Evolutionary conservation across 768 basidiomycete species (phyloP), one percentile per base, ranked within the genome.

Genomic region (Pleurotus tuoliensis): DNA sequence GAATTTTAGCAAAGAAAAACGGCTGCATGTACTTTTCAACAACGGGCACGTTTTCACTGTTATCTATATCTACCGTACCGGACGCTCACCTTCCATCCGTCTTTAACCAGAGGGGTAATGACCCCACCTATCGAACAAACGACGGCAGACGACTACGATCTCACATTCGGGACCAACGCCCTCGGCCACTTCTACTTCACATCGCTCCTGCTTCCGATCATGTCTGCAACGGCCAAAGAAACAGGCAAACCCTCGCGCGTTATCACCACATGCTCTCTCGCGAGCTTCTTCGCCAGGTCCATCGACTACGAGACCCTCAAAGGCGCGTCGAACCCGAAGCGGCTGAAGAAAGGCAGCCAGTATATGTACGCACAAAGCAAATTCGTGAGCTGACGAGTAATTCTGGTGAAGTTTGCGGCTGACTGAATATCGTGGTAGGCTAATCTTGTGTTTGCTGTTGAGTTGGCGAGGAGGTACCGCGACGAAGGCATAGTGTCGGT

Each of bases 161-260:
- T 80, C n/a, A 77, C 80, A 52, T 86, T 83, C 54, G 83, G 80
- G 11, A 80, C 77, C 2, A 84, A 84, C 59, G 79, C 81, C 25
- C 59, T 83, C 6, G 82, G 81, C 76, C 81, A 77, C 64, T 76
- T 70, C 59, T 72, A 76, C 60, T 72, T 84, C 60, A 82, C 81
- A 2, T 70, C 72, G 45, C 71, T 79, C 13, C 75, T 86, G 43
- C 69, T 84, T 22, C 81, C 82, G 4, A 70, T 70, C 3, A 71
- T 83, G 24, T 62, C 75, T 18, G 68, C 71, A 3, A 76, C 73
- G 2, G 73, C 77, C 15, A 69, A 67, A 37, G 74, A 0, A 76
- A 77, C 27, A 69, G 72, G 47, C 76, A 76, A 45, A 67, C 73
- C 3, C 9, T 37, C 49, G 15, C 81, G 83, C 40, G 65, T 84